Evolutionary conservation across 2,329 filamentous ascomycete genomes (phyloP).

Genomic region (Hirsutella minnesotensis): DNA sequence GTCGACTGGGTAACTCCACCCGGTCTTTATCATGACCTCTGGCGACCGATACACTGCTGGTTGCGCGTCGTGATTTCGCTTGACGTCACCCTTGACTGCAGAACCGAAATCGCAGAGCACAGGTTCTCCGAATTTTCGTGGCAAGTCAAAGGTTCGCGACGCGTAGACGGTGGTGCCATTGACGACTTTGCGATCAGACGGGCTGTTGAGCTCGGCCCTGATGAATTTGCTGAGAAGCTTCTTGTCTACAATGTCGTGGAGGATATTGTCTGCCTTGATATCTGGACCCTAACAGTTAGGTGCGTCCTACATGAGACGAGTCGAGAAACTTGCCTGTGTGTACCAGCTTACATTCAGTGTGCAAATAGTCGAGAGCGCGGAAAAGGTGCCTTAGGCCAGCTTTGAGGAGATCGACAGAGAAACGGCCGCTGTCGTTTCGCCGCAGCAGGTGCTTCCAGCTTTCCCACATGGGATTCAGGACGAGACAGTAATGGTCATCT

Average conservation of each 20-base stretch:
- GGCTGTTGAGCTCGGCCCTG: neutral
- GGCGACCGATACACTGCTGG: slow-evolving; percentile 13
- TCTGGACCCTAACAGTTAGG: slow-evolving; percentile 11
- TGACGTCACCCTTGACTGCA: neutral
- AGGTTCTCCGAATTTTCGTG: neutral
- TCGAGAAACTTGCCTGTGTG: slow-evolving; percentile 24
- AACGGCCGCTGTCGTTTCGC: slow-evolving; percentile 21
- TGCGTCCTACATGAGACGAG: neutral
- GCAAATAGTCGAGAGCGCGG: slow-evolving; percentile 26
- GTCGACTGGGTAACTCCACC: slow-evolving; percentile 14
- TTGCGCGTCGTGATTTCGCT: slow-evolving; percentile 9
- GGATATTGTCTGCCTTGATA: slow-evolving; percentile 30
- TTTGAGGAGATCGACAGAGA: slow-evolving; percentile 24
- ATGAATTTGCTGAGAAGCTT: slow-evolving; percentile 2
- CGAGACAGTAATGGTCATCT: slow-evolving; percentile 14
- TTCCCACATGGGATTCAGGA: slow-evolving; percentile 25
- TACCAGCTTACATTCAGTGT: slow-evolving; percentile 28
- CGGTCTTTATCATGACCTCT: slow-evolving; percentile 12
- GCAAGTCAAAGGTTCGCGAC: slow-evolving; percentile 2
- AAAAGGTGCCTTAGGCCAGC: slow-evolving; percentile 17
- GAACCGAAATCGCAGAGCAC: neutral
- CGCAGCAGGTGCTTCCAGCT: slow-evolving; percentile 24
- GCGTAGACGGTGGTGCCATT: neutral
- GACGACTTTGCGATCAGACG: neutral
- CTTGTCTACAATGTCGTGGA: slow-evolving; percentile 11